Base-by-base conservation (phyloP, 192 early-diverging fungal genomes). In the Rhizophagus sp. region DNA sequence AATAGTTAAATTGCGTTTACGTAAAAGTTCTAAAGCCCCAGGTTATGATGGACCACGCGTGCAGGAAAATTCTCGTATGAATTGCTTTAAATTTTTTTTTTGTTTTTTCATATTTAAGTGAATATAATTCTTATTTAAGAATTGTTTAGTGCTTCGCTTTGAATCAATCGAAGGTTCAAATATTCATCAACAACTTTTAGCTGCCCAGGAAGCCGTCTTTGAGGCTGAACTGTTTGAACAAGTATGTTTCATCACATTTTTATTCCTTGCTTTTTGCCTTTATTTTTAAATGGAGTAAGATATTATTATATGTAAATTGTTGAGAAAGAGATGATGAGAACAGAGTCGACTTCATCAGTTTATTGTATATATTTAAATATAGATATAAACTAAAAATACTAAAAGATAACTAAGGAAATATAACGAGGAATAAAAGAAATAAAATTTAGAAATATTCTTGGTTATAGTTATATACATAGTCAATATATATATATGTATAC, bases 181-280 rank as follows among this genome's bases (percentile, higher is more conserved):
- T 39, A 79, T 79, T 15, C 78, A 79, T 70, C 67, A 79, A n/a
- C 78, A 79, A 52, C 78, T 79, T 71, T 10, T 79, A 3, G 50
- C 78, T 22, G 78, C 78, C 62, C 78, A 79, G n/a, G 41, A 61
- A 41, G 78, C 78, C 24, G 44, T 79, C 24, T 79, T 79, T 62
- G 78, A 79, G 49, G 63, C 11, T 1, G 78, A 70, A 9, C 44
- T 79, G 50, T 70, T 79, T 79, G 66, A 70, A 6, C 39, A 79
- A 39, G 78, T 79, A 70, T 61, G 44, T 79, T 61, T 52, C 19
- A 27, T n/a, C 12, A 13, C 22, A 17, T 8, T 34, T 34, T 36
- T 22, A 36, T 69, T 69, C 8, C 4, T 19, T 69, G 27, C 19
- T 34, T 27, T 19, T 69, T 69, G 5, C 0, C 41, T 24, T 39